Conservation (phyloP, 78 protist genomes). For the Mastigamoeba balamuthi region DNA sequence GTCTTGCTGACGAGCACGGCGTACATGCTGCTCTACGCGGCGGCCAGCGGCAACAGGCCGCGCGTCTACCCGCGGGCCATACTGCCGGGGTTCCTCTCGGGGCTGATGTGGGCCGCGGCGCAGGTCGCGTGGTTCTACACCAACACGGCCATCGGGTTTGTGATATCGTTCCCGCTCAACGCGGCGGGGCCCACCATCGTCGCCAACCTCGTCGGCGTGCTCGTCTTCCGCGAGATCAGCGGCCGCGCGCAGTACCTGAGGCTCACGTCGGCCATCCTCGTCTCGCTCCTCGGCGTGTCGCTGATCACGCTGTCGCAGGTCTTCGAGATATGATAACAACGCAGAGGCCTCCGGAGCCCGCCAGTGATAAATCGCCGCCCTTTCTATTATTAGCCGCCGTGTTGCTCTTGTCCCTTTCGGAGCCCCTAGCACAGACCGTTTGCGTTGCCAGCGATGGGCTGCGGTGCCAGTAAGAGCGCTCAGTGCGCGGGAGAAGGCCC, state of each 20-base stretch:
- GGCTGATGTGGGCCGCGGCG: constrained; percentile 43
- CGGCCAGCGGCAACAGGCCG: background rate
- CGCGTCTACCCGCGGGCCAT: background rate
- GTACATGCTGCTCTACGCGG: constrained; percentile 17
- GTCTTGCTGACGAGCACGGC: constrained; percentile 13
- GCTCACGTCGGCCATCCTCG: constrained; percentile 2
- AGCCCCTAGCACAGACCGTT: too few species aligned
- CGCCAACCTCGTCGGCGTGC: constrained; percentile 14
- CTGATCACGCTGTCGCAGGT: background rate
- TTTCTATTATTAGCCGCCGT: too few species aligned
- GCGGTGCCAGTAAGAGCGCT: too few species aligned
- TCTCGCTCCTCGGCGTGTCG: background rate
- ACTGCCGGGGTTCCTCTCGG: constrained; percentile 33
- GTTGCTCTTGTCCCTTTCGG: too few species aligned
- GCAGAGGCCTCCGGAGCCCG: too few species aligned
- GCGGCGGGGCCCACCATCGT: constrained; percentile 30
- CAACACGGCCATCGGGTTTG: background rate
- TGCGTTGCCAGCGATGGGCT: too few species aligned
- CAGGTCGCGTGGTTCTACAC: constrained; percentile 8
- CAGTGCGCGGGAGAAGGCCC: too few species aligned
- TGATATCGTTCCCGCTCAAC: constrained; percentile 27
- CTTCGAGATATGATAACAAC: too few species aligned
- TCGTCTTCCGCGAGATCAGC: constrained; percentile 36
- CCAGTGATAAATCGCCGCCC: too few species aligned
- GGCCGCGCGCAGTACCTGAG: constrained; percentile 8